These are phyloP conservation scores for Fusarium lyarnte DNA, from an alignment of 2,329 filamentous ascomycete genomes.

Conservation along the genomic window DNA sequence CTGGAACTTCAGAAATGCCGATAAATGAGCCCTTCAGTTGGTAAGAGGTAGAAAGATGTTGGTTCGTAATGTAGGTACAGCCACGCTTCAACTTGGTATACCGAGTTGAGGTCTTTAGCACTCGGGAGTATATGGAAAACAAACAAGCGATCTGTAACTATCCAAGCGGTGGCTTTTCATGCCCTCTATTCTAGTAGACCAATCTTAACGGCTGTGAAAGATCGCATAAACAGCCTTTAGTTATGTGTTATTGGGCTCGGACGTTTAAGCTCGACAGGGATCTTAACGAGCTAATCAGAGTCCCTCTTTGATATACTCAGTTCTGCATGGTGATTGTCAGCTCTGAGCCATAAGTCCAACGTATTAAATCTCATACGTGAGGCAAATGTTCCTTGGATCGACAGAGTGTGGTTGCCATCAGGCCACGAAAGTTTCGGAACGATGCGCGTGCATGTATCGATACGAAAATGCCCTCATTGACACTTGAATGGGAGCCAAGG, in stretches of 20 bases:
- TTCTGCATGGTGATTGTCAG: background rate
- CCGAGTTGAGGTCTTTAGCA: background rate
- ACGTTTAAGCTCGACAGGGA: background rate
- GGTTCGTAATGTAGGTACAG: background rate
- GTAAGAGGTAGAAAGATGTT: background rate
- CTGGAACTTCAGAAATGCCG: accelerated
- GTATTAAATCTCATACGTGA: background rate
- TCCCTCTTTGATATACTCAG: background rate
- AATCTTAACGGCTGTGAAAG: background rate
- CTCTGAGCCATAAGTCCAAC: background rate
- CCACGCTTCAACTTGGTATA: background rate
- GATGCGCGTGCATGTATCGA: background rate
- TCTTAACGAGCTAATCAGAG: background rate
- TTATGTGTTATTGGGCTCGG: background rate
- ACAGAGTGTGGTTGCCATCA: background rate
- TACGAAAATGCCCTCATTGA: background rate
- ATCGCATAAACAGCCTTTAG: background rate
- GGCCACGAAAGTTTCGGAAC: accelerated
- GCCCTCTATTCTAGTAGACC: background rate
- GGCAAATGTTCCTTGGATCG: background rate
- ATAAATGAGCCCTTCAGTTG: accelerated
- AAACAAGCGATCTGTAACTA: background rate
- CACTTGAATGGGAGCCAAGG: background rate
- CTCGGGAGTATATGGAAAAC: background rate
- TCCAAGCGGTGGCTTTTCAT: background rate